phyloP scores from a whole-genome alignment of 495 filamentous ascomycete genomes.

The Halenospora varia region DNA sequence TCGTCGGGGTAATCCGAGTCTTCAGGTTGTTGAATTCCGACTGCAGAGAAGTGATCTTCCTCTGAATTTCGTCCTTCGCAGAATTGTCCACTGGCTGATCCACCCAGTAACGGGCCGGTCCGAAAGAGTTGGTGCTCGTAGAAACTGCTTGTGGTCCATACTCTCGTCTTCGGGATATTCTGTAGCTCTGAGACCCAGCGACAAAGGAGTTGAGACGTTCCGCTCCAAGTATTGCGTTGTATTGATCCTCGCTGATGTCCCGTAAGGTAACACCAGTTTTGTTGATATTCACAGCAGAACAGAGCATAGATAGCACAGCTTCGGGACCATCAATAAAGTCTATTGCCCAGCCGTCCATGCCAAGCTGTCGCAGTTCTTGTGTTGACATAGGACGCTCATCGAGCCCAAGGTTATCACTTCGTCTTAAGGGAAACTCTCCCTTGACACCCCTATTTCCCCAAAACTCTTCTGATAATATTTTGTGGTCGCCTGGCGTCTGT shows the following conservation, averaged over 20 bases:
- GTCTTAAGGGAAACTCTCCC: constrained; percentile 63
- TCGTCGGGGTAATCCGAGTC: constrained; percentile 31
- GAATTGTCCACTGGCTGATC: constrained; percentile 66
- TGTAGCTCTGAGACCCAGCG: constrained; percentile 52
- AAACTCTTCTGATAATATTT: constrained; percentile 56
- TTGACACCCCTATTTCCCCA: too few species aligned
- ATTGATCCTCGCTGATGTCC: constrained; percentile 63
- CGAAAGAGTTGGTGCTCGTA: constrained; percentile 53
- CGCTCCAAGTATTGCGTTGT: constrained; percentile 44
- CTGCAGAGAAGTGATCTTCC: constrained; percentile 38
- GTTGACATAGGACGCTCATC: constrained; percentile 54
- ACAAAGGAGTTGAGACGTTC: constrained; percentile 56
- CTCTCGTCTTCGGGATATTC: constrained; percentile 61
- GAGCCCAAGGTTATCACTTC: constrained; percentile 41
- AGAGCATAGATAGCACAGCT: constrained; percentile 83
- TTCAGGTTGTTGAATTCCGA: constrained; percentile 30
- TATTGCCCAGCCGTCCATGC: constrained; percentile 75
- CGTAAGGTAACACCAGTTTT: constrained; percentile 56
- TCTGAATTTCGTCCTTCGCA: constrained; percentile 48
- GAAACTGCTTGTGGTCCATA: constrained; percentile 68
- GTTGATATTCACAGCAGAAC: constrained; percentile 60
- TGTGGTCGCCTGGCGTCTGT: constrained; percentile 69
- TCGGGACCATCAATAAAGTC: constrained; percentile 79
- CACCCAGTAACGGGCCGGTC: constrained; percentile 62
- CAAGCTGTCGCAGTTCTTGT: constrained; percentile 49